Base-by-base conservation (phyloP, 164 flowering plant species). In the Chimonanthus salicifolius region DNA sequence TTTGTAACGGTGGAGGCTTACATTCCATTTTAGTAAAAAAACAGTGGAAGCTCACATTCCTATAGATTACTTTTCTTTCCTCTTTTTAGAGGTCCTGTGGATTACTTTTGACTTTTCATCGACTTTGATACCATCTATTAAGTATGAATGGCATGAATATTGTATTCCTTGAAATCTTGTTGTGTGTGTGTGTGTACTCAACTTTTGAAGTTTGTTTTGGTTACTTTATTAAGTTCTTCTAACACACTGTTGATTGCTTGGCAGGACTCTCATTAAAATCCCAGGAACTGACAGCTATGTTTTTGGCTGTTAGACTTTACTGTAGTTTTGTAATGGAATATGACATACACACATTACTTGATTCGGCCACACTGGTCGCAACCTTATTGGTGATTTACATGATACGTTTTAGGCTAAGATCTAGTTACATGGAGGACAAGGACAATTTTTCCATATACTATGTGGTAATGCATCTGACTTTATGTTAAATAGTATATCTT, bases 321-420 rank as follows among this genome's bases (percentile, higher is more conserved):
- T 86, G 87, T 76, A 86, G 87, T 79, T 80, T 84, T 64, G 87
- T 84, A 16, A 83, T 86, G 85, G 88, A 86, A 76, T 84, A 80
- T 77, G 87, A 86, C 73, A 80, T 81, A 71, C 87, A 84, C 72
- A 86, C 88, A 11, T 68, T 86, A 62, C 84, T 86, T 48, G 87
- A 84, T 74, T 76, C 85, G 43, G 88, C 88, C 49, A 83, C 87
- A 47, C 68, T 86, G 64, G 74, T 62, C 3, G 80, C 88, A 71
- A 82, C 84, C 70, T 69, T 84, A 64, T 84, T 84, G 85, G 85
- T 82, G 58, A 80, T 82, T 58, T 82, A 80, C 65, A 80, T 80
- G 83, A 82, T 82, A 10, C 83, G 83, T 49, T 80, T 80, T 78
- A 82, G 78, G 70, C 63, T 82, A 71, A 75, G 69, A 67, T 78